phyloP scores from a whole-genome alignment of 2,329 filamentous ascomycete genomes.

The Aspergillus sp. region DNA sequence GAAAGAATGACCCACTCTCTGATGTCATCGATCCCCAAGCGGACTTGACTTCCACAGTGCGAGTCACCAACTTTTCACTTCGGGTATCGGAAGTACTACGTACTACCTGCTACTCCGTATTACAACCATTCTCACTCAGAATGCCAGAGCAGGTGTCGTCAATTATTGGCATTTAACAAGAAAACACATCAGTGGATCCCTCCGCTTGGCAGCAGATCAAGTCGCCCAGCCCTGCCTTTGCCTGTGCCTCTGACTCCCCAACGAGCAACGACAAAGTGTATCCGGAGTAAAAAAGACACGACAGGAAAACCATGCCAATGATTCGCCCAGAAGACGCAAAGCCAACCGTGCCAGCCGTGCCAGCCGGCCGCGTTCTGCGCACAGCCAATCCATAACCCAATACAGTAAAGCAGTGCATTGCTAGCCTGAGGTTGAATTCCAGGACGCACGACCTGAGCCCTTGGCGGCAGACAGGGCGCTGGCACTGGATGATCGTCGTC shows the following conservation, averaged over 20 bases:
- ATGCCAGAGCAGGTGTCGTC: background rate
- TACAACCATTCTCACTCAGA: background rate
- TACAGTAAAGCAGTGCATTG: background rate
- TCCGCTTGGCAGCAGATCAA: slow-evolving; percentile 10
- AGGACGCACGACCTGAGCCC: background rate
- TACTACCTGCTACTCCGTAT: background rate
- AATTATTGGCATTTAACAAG: slow-evolving; percentile 8
- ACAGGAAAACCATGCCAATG: background rate
- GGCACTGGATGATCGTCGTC: slow-evolving; percentile 7
- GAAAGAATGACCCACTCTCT: slow-evolving; percentile 4
- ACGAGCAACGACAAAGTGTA: too few species aligned
- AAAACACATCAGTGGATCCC: slow-evolving; percentile 12
- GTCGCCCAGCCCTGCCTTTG: background rate
- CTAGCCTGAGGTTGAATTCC: background rate
- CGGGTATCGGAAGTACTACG: background rate
- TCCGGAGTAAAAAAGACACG: background rate
- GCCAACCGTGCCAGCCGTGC: background rate
- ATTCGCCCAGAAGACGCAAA: background rate
- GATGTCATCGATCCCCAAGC: background rate
- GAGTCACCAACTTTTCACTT: background rate
- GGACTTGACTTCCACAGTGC: background rate
- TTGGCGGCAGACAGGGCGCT: background rate
- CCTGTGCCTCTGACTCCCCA: too few species aligned
- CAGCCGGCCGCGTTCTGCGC: slow-evolving; percentile 2
- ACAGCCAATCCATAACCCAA: background rate